phyloP scores from a whole-genome alignment of 345 rosid species.

The Jatropha curcas region DNA sequence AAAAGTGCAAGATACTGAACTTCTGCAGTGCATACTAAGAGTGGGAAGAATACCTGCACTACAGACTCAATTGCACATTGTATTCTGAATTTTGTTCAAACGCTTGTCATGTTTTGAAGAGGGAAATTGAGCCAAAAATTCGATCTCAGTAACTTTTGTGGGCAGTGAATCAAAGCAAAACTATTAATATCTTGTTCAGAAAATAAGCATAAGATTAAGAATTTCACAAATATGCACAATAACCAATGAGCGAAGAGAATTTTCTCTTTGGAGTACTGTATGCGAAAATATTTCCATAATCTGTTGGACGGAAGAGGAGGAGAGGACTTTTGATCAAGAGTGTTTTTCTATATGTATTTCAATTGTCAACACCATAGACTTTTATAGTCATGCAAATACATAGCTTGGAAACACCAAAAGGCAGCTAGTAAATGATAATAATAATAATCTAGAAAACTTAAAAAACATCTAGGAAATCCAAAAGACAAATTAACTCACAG shows the following conservation, averaged over 20 bases:
- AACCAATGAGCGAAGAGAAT: background rate
- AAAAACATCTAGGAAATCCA: too few species aligned
- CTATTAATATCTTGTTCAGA: background rate
- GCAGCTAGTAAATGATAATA: too few species aligned
- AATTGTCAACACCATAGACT: too few species aligned
- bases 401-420: too few species aligned
- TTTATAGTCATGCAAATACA: too few species aligned
- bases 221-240: background rate
- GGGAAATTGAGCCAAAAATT: background rate
- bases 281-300: background rate
- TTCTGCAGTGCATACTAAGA: background rate
- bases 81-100: background rate
- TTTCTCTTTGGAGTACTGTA: background rate
- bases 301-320: too few species aligned
- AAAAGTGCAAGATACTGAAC: constrained; percentile 5
- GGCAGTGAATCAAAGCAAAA: background rate
- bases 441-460: too few species aligned
- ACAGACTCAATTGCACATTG: background rate
- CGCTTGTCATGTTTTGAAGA: background rate
- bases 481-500: too few species aligned
- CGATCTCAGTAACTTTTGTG: background rate
- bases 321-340: too few species aligned
- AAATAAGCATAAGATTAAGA: too few species aligned
- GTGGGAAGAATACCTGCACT: background rate
- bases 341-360: too few species aligned